Base-by-base conservation (phyloP, 208 protist species). In the Leishmania major region DNA sequence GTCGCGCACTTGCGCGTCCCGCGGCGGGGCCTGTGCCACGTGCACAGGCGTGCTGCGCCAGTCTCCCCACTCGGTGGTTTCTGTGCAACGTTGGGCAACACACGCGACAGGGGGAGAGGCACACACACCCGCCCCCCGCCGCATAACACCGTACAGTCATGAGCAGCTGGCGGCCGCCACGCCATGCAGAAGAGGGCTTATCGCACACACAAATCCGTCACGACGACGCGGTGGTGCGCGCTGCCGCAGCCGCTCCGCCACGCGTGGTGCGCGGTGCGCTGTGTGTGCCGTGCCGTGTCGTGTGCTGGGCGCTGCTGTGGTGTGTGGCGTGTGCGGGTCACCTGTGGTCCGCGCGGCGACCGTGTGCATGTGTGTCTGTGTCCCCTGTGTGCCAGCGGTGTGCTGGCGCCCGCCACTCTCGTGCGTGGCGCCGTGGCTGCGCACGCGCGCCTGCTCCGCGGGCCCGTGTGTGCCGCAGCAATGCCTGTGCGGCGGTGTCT, bases 171-270 rank as follows among this genome's bases (percentile, higher is more conserved):
- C 75, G 79, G 71, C 79, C 79, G 79, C 79, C 79, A 83, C 79
- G 79, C 79, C 79, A 83, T 66, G 80, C 80, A 83, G 80, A 83
- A 83, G 80, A 83, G 80, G 80, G 80, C 74, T 83, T 83, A 83
- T 59, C 45, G 8, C 19, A 28, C 19, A 53, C 60, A 76, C 73
- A 0, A 40, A 77, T 13, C 47, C 73, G 80, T 83, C 80, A 83
- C 51, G 80, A 83, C 80, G 80, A 83, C 80, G 80, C 80, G 74
- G 80, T 79, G 80, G 80, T 66, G 80, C 80, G 80, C 80, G 80
- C 80, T 83, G 80, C 77, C 64, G 55, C 80, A 79, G 80, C 80
- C 80, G 74, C 64, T 45, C 60, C 80, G 80, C 64, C 80, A 76
- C 80, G 77, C 75, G 80, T 57, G 74, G 74, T 83, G 79, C 47